phyloP scores from a whole-genome alignment of 345 rosid genomes.

The Brassica carinata region DNA sequence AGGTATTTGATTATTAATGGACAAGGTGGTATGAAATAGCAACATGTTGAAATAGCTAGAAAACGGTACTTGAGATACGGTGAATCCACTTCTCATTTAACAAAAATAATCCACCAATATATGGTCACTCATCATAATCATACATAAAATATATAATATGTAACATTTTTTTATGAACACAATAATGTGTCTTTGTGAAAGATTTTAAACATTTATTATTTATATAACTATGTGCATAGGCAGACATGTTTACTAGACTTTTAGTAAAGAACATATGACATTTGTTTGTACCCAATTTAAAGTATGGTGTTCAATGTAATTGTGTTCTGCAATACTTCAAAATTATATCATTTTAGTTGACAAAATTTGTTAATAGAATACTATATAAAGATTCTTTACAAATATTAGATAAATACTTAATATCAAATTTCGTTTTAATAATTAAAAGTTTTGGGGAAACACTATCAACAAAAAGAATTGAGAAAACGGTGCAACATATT shows the following conservation, averaged over 20 bases:
- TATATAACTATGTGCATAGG: constrained; percentile 15
- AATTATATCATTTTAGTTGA: neutral
- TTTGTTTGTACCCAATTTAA: constrained; percentile 26
- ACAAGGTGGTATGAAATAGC: constrained; percentile 24
- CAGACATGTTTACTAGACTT: constrained; percentile 17
- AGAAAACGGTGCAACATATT: neutral
- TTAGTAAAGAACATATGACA: constrained; percentile 11
- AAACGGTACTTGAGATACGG: constrained; percentile 28
- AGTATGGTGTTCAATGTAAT: constrained; percentile 21
- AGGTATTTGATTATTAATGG: constrained; percentile 11
- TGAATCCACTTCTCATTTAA: constrained; percentile 21
- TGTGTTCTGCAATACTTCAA: neutral
- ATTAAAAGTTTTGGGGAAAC: no score
- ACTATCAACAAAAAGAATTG: neutral
- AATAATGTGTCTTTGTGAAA: constrained; percentile 19
- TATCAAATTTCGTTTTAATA: no score
- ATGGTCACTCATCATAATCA: constrained; percentile 28
- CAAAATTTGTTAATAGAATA: neutral
- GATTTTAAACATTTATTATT: constrained; percentile 4
- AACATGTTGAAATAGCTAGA: constrained; percentile 36
- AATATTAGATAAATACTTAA: no score
- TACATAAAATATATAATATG: neutral
- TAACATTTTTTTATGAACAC: neutral
- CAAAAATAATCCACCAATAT: constrained; percentile 24
- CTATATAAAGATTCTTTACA: no score